Percentiles rank a stretch among this genome's conserved stretches.
Evolutionary conservation across 768 basidiomycete species (phyloP).

Genomic region (Rhodosporidiobolus sp.): DNA sequence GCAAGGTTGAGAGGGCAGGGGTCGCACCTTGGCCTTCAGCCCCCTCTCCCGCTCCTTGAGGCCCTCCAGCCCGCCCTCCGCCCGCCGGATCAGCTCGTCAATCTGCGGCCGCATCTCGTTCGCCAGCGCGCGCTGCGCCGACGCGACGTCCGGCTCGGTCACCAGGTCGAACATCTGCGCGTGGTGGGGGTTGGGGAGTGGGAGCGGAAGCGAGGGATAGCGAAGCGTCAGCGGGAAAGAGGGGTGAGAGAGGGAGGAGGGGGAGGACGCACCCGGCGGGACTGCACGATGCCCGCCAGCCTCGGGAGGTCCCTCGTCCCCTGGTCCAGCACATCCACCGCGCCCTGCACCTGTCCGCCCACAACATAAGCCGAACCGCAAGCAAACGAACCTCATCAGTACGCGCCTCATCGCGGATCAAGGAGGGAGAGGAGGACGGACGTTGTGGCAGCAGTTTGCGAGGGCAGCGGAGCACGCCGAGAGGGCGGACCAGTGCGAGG

Average conservation of each 20-base stretch:
- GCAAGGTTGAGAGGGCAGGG: background rate
- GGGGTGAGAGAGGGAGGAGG: background rate
- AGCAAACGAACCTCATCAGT: background rate
- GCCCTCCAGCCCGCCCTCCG: slow-evolving; percentile 23
- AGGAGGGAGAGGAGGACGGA: background rate
- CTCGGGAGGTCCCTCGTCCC: slow-evolving; percentile 30
- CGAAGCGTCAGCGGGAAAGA: too few relatives aligned
- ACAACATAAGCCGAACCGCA: too few relatives aligned
- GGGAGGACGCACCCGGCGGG: slow-evolving; percentile 19
- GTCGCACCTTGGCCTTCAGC: slow-evolving; percentile 14
- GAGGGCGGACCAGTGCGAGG: slow-evolving; percentile 23
- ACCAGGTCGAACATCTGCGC: slow-evolving; percentile 32
- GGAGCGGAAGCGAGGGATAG: background rate
- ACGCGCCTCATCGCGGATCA: too few relatives aligned
- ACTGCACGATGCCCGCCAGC: slow-evolving; percentile 7
- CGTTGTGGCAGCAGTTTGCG: background rate
- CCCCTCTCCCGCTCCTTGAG: slow-evolving; percentile 19
- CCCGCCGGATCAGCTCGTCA: slow-evolving; percentile 13
- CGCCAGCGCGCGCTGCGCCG: slow-evolving; percentile 11
- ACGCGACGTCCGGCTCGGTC: slow-evolving; percentile 17
- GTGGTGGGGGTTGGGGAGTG: background rate
- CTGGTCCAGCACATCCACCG: slow-evolving; percentile 11
- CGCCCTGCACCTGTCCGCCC: slow-evolving; percentile 14
- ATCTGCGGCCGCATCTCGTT: slow-evolving; percentile 35
- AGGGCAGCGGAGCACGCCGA: slow-evolving; percentile 17